Evolutionary conservation across 306 rosid species (phyloP).

Genomic region (Acacia acuminata): DNA sequence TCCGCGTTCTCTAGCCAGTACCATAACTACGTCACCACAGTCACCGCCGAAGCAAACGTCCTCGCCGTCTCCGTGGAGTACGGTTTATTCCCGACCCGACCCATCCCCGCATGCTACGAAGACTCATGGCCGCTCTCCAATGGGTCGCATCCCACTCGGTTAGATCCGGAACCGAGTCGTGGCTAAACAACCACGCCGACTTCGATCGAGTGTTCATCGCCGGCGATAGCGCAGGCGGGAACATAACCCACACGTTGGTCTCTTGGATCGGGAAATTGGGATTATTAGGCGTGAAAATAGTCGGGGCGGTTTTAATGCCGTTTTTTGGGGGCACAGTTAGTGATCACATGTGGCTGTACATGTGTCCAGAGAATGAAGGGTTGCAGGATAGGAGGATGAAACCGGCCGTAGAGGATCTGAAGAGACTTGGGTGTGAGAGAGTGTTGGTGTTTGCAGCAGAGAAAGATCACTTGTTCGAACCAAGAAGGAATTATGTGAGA

Average conservation of each 20-base stretch:
- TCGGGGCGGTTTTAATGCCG: slow-evolving; percentile 43
- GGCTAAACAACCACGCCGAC: slow-evolving; percentile 46
- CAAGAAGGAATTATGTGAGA: slow-evolving; percentile 36
- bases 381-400: slow-evolving; percentile 39
- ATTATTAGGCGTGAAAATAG: slow-evolving; percentile 28
- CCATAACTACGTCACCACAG: slow-evolving; percentile 26
- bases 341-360: slow-evolving; percentile 52
- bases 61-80: background rate
- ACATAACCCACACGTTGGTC: background rate
- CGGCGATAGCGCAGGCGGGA: slow-evolving; percentile 51
- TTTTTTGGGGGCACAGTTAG: slow-evolving; percentile 42
- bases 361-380: slow-evolving; percentile 43
- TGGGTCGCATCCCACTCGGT: slow-evolving; percentile 39
- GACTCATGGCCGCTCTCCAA: slow-evolving; percentile 42
- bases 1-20: slow-evolving; percentile 34
- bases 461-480: slow-evolving; percentile 43
- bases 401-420: slow-evolving; percentile 52
- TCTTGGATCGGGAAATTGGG: background rate
- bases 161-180: slow-evolving; percentile 43
- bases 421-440: slow-evolving; percentile 41
- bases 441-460: slow-evolving; percentile 47
- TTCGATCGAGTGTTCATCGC: slow-evolving; percentile 33
- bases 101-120: slow-evolving; percentile 1
- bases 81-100: background rate
- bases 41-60: background rate